A percentile compares a stretch with the other conserved stretches of the same genome.
Conservation (phyloP, 345 rosid genomes). For the Linum usitatissimum region DNA sequence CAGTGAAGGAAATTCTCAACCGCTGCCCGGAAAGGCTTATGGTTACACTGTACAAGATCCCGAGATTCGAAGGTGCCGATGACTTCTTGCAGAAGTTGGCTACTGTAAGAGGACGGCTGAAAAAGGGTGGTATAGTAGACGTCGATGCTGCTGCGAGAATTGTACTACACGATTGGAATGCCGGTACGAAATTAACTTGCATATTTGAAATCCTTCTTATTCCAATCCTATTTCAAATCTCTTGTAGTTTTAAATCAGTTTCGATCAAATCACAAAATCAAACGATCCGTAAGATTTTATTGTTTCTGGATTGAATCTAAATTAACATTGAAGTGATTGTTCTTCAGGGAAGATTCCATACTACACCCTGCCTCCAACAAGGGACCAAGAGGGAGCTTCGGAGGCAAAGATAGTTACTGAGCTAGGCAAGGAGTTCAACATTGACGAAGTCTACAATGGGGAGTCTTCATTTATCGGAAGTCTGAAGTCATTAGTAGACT, state of each 20-base stretch:
- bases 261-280: too few relatives aligned
- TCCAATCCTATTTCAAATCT: too few relatives aligned
- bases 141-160: conserved; percentile 81
- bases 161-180: conserved; percentile 86
- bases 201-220: too few relatives aligned
- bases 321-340: conserved; percentile 3
- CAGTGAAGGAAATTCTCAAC: conserved; percentile 89
- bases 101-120: conserved; percentile 80
- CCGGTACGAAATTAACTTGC: too few relatives aligned
- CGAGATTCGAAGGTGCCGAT: conserved; percentile 61
- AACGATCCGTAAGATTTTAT: too few relatives aligned
- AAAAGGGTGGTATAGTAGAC: conserved; percentile 90
- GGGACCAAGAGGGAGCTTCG: conserved; percentile 55
- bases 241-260: too few relatives aligned
- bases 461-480: conserved; percentile 86
- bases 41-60: conserved; percentile 72
- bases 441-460: conserved; percentile 69
- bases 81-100: conserved; percentile 89
- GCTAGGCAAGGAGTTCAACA: conserved; percentile 65
- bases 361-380: conserved; percentile 72
- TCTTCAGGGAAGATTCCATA: conserved; percentile 78
- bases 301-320: background rate
- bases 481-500: conserved; percentile 60
- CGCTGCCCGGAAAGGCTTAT: conserved; percentile 51
- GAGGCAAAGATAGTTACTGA: conserved; percentile 65